Evolutionary conservation across 768 basidiomycete species (phyloP), one percentile per base, ranked within the genome.

Genomic region (Naganishia randhawae): DNA sequence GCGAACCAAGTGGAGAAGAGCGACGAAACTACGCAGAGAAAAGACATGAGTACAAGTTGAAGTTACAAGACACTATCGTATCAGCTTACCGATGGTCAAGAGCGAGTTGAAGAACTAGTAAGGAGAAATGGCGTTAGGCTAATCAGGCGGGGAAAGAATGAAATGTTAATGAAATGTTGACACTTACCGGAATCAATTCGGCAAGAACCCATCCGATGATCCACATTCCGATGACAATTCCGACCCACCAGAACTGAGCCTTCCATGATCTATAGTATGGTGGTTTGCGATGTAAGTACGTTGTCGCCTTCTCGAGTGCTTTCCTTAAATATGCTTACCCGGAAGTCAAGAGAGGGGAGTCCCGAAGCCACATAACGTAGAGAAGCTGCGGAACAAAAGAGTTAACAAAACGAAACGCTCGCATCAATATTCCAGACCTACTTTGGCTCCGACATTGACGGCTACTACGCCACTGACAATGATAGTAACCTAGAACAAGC

Each of bases 91-190:
- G 62, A 74, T 74, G 33, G 73, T 72, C 31, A 74, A 61, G 25
- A 74, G 71, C 48, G 72, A 70, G 63, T 74, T 74, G 73, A 74
- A 74, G 69, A 74, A 74, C 69, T 68, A 22, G 16, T 9, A 22
- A 16, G 13, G 13, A 33, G 11, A 27, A 29, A 25, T 16, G 35
- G 14, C 4, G 17, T 33, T 53, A n/a, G 33, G 35, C 13, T 31
- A 22, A 27, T 5, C 2, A 8, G 41, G 22, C 3, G 0, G 42
- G 2, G 11, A 22, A 22, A 16, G 5, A 27, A 8, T 29, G 11
- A 9, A 42, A 32, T 42, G 3, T 37, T 10, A 27, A 42, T 19
- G 41, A 2, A 10, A 29, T 11, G 6, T 4, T 42, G 19, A 42
- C 41, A 32, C 64, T 50, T 42, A 65, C 64, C 16, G 73, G 73